A percentile compares a stretch with the other conserved stretches of the same genome.
Evolutionary conservation across 805 yeast genomes (phyloP).

Genomic region (Cephaloascus fragrans): DNA sequence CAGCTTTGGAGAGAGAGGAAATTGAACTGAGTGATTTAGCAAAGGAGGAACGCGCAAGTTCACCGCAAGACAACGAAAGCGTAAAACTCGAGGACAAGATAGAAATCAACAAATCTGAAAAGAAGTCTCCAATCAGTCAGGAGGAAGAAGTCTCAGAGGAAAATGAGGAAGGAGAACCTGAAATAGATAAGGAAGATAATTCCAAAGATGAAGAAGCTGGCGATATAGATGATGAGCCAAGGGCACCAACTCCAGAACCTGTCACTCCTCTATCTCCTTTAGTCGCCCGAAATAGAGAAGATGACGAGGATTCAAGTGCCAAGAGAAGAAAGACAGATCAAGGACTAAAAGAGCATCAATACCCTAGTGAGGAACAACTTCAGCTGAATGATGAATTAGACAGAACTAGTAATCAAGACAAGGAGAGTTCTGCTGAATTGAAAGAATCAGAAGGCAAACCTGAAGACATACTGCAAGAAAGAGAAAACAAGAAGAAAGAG

Average conservation of each 20-base stretch:
- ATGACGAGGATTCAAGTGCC: conserved; percentile 1
- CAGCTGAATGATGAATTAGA: background rate
- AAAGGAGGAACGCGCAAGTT: conserved; percentile 4
- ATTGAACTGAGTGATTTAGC: conserved; percentile 2
- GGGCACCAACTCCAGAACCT: conserved; percentile 10
- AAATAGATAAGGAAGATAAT: background rate
- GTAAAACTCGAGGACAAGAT: conserved; percentile 4
- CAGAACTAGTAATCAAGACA: background rate
- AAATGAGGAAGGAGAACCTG: conserved; percentile 1
- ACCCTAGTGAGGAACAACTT: background rate
- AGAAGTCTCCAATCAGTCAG: conserved; percentile 2
- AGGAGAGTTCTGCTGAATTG: background rate
- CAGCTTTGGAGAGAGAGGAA: conserved; percentile 5
- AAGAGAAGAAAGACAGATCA: background rate
- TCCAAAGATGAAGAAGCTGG: conserved; percentile 3
- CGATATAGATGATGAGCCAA: conserved; percentile 3
- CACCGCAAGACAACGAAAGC: conserved; percentile 5
- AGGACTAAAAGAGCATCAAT: background rate
- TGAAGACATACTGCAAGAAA: background rate
- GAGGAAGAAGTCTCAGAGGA: conserved; percentile 3
- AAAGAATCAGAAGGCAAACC: background rate
- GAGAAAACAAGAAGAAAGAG: background rate
- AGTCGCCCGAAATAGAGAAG: conserved; percentile 3
- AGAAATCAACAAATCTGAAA: conserved; percentile 4
- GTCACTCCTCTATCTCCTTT: conserved; percentile 6